phyloP scores from a whole-genome alignment of 306 rosid genomes.

The Biancaea sappan region DNA sequence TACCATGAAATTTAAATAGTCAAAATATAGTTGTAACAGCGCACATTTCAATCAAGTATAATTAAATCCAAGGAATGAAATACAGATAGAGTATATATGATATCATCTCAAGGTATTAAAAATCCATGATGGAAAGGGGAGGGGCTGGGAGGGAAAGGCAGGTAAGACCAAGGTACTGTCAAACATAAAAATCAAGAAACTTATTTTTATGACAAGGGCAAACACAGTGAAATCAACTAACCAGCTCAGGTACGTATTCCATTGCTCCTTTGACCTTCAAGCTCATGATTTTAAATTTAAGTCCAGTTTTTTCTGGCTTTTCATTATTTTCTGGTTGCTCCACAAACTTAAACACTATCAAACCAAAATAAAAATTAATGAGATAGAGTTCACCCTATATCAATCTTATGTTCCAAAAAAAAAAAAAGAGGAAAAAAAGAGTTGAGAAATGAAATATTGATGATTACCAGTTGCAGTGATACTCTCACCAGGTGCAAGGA shows the following conservation, averaged over 20 bases:
- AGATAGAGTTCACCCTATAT: background rate
- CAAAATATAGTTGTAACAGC: background rate
- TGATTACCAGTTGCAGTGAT: slow-evolving; percentile 84
- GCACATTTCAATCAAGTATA: background rate
- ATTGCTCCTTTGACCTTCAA: slow-evolving; percentile 87
- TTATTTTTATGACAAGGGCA: slow-evolving; percentile 1
- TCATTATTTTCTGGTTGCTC: slow-evolving; percentile 91
- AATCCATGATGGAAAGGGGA: background rate
- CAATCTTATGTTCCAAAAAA: background rate
- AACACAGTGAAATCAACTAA: slow-evolving; percentile 43
- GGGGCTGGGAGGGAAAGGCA: background rate
- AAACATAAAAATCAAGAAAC: slow-evolving; percentile 18
- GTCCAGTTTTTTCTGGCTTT: slow-evolving; percentile 77
- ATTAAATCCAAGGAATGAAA: slow-evolving; percentile 14
- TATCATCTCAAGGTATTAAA: background rate
- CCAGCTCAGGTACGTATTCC: slow-evolving; percentile 97
- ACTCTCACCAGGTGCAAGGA: slow-evolving; percentile 94
- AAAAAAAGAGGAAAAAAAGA: background rate
- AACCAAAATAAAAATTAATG: slow-evolving; percentile 30
- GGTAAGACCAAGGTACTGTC: background rate
- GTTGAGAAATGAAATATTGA: background rate
- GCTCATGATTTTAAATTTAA: slow-evolving; percentile 96
- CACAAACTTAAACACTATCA: slow-evolving; percentile 88
- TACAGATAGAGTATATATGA: background rate
- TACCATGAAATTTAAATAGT: background rate